phyloP scores from a whole-genome alignment of 1,284 basidiomycete species.

The Albatrellus sp. region DNA sequence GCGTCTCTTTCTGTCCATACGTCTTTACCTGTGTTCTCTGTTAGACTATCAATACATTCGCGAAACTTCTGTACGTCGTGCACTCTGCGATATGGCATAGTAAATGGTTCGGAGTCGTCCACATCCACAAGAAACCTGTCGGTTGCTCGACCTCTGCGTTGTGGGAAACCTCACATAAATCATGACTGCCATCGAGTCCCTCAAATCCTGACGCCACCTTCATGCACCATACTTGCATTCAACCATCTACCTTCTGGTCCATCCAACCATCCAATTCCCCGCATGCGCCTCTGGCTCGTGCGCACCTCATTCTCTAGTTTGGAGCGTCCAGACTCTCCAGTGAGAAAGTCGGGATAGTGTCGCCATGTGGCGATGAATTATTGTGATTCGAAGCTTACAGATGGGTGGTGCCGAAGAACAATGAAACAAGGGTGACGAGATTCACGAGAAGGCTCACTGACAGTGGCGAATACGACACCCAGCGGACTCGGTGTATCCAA shows the following conservation, averaged over 20 bases:
- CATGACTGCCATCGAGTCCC: slow-evolving; percentile 13
- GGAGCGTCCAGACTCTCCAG: slow-evolving; percentile 4
- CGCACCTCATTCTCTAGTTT: slow-evolving; percentile 16
- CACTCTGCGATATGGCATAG: too few species aligned
- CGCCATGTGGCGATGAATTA: slow-evolving; percentile 45
- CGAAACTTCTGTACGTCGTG: too few species aligned
- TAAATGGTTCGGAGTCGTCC: too few species aligned
- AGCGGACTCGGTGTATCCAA: slow-evolving; percentile 25
- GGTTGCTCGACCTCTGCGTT: slow-evolving; percentile 10
- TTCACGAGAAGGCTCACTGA: too few species aligned
- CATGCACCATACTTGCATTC: slow-evolving; percentile 18
- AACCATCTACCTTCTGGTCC: slow-evolving; percentile 13
- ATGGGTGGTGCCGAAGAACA: slow-evolving; percentile 30
- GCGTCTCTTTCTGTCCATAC: too few species aligned
- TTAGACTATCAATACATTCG: too few species aligned
- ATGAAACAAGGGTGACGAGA: slow-evolving; percentile 35
- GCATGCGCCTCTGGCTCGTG: slow-evolving; percentile 19
- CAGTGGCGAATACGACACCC: slow-evolving; percentile 36
- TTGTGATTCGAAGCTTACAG: slow-evolving; percentile 56
- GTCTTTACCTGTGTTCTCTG: too few species aligned
- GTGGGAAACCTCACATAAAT: slow-evolving; percentile 14
- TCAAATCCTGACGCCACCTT: slow-evolving; percentile 23
- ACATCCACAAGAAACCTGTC: slow-evolving; percentile 13
- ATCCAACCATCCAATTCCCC: slow-evolving; percentile 18
- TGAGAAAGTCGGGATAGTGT: slow-evolving; percentile 46